phyloP scores from a whole-genome alignment of 2,329 filamentous ascomycete genomes.

The Huntiella moniliformis region DNA sequence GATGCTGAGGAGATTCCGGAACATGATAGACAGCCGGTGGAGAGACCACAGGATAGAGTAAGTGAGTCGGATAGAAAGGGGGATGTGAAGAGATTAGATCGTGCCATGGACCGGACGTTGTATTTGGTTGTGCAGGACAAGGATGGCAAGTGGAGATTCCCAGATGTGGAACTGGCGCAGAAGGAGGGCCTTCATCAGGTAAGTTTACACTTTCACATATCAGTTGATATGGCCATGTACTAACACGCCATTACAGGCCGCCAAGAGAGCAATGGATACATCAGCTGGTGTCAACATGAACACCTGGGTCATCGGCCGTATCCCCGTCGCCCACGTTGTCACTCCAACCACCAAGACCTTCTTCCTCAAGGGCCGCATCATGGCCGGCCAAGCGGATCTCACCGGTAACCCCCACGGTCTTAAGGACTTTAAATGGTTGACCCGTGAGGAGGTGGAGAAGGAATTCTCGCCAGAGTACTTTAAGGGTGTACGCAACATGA shows the following conservation, averaged over 20 bases:
- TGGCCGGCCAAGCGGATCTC: constrained; percentile 86
- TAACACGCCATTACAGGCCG: constrained; percentile 38
- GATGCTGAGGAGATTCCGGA: constrained; percentile 39
- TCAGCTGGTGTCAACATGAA: constrained; percentile 91
- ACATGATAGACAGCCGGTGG: constrained; percentile 46
- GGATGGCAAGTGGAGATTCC: constrained; percentile 61
- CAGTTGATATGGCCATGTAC: constrained; percentile 12
- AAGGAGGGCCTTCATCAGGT: constrained; percentile 73
- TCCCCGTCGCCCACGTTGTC: constrained; percentile 66
- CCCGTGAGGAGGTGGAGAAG: constrained; percentile 66
- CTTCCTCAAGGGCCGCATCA: constrained; percentile 89
- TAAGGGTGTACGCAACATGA: constrained; percentile 60
- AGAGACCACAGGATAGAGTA: constrained; percentile 47
- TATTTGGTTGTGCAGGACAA: constrained; percentile 69
- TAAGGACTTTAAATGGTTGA: constrained; percentile 78
- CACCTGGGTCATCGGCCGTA: constrained; percentile 88
- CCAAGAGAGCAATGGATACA: constrained; percentile 57
- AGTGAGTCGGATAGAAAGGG: constrained; percentile 62
- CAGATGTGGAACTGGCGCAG: constrained; percentile 46
- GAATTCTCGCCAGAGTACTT: constrained; percentile 52
- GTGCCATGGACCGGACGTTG: constrained; percentile 60
- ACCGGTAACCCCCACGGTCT: constrained; percentile 51
- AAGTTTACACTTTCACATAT: constrained; percentile 19
- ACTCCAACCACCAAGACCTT: constrained; percentile 64
- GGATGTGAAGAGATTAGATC: constrained; percentile 63